Evolutionary conservation across 75 land plant genomes (phyloP).

Genomic region (Larix kaempferi): DNA sequence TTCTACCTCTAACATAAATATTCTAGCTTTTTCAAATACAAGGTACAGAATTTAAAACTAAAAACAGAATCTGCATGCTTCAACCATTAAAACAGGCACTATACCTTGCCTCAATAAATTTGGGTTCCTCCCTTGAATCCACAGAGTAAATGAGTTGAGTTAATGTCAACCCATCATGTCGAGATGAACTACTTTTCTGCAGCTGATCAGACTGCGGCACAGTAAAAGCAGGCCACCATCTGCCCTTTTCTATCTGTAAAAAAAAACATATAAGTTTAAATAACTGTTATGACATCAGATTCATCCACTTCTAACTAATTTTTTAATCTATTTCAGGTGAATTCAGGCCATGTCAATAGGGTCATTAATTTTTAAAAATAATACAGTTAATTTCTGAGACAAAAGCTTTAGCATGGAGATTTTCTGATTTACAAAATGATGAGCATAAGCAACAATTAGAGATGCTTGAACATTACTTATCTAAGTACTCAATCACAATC

Average conservation of each 20-base stretch:
- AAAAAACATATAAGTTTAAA: not conserved
- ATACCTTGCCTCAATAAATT: conserved; percentile 9
- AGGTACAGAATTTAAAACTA: no score
- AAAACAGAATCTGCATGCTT: no score
- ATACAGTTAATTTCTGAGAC: no score
- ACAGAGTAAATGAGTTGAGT: not conserved
- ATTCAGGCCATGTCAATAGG: no score
- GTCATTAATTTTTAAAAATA: not conserved
- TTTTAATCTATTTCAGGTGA: no score
- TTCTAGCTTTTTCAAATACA: not conserved
- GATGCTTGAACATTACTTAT: no score
- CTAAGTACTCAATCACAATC: no score
- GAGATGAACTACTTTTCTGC: not conserved
- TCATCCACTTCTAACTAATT: not conserved
- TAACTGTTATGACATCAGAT: not conserved
- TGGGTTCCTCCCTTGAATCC: not conserved
- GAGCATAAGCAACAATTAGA: no score
- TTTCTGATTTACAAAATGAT: no score
- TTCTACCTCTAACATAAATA: not conserved
- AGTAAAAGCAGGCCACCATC: conserved; percentile 9
- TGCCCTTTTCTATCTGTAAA: conserved; percentile 8
- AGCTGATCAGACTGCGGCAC: not conserved
- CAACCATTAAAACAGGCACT: not conserved
- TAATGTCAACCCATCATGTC: not conserved
- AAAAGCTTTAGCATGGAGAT: no score